Evolutionary conservation across 805 yeast genomes (phyloP).

Genomic region (Metschnikowia corniflorae): DNA sequence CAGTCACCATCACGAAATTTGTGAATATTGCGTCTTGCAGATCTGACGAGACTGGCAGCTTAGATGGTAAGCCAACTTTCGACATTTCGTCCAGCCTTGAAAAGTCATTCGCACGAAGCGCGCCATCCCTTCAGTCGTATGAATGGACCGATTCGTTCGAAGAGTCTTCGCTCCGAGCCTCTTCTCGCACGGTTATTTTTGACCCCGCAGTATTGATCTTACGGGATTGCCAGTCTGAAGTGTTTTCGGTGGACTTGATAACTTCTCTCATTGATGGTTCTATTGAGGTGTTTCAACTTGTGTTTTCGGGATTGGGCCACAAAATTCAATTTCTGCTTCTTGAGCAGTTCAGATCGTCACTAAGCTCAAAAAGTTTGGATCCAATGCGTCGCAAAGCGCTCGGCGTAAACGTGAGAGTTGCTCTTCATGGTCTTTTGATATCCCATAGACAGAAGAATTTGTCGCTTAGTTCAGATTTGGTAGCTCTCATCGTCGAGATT

Average conservation of each 20-base stretch:
- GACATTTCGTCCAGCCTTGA: neutral
- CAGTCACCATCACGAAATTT: slow-evolving; percentile 10
- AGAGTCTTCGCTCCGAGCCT: slow-evolving; percentile 17
- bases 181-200: slow-evolving; percentile 27
- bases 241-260: slow-evolving; percentile 25
- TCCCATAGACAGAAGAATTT: slow-evolving; percentile 19
- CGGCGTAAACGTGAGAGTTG: slow-evolving; percentile 57
- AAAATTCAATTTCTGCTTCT: slow-evolving; percentile 86
- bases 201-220: slow-evolving; percentile 31
- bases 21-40: slow-evolving; percentile 5
- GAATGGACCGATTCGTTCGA: slow-evolving; percentile 36
- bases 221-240: slow-evolving; percentile 24
- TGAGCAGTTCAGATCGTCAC: slow-evolving; percentile 63
- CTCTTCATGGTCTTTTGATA: slow-evolving; percentile 51
- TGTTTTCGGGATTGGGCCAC: slow-evolving; percentile 67
- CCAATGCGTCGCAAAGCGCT: slow-evolving; percentile 45
- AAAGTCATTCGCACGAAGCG: slow-evolving; percentile 1
- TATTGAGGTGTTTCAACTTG: slow-evolving; percentile 66
- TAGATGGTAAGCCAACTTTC: neutral
- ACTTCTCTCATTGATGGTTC: slow-evolving; percentile 66
- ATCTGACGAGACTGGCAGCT: neutral
- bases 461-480: slow-evolving; percentile 31
- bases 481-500: slow-evolving; percentile 48
- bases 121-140: neutral
- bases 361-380: slow-evolving; percentile 36